Evolutionary conservation across 495 filamentous ascomycete species (phyloP), one percentile per base, ranked within the genome.

Genomic region (Penicillium turbatum): DNA sequence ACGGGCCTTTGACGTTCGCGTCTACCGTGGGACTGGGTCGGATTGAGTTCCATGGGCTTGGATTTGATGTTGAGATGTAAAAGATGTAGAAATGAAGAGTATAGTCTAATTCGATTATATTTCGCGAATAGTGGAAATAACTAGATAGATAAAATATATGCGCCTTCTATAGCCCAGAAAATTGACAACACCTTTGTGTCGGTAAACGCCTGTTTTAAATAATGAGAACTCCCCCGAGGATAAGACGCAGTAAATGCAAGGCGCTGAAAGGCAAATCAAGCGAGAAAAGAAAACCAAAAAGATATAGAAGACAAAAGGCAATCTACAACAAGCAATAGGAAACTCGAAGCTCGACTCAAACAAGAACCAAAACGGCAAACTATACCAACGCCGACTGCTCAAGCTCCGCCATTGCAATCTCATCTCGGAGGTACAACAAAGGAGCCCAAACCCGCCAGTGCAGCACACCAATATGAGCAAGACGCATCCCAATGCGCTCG

Each of bases 391-490:
- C 46, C 31, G 52, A 38, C 17, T 49, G 47, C 21, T 43, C 53
- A 31, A 42, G 47, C 49, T 60, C 63, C 41, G 53, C 55, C 37
- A 66, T 63, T 15, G 64, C 61, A 32, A 71, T 61, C 50, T 68
- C 69, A 44, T 73, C 72, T 17, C 66, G 62, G 13, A 74, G 65
- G 64, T 89, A 95, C 0, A 83, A 80, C 41, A 89, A 68, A 29
- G 83, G 82, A 6, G 82, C 85, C 90, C 90, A 96, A 3, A 95
- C 85, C 44, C 86, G 77, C 90, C 90, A 96, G 67, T 96, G 90
- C 19, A 95, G 69, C 16, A 90, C 77, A 8, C 84, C 82, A 37
- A 96, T 80, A 59, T 95, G 91, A 10, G 89, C 84, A 35, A 93
- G 73, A 27, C 87, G 83, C 51, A 80, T 83, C 2, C 86, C 82